Evolutionary conservation across 1,284 basidiomycete genomes (phyloP).

Genomic region (Ceratobasidium sp.): DNA sequence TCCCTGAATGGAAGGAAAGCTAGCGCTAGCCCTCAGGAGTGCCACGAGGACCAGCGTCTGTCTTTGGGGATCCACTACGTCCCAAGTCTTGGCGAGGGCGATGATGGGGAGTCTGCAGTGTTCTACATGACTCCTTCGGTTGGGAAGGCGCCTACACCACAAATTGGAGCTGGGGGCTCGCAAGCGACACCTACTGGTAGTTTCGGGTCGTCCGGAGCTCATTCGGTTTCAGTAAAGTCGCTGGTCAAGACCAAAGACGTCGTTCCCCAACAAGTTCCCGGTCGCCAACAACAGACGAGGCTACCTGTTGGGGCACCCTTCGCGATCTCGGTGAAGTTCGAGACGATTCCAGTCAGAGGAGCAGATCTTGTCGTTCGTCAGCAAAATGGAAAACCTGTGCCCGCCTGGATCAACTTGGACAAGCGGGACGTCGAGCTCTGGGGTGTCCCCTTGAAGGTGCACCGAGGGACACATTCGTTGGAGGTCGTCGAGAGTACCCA

Average conservation of each 20-base stretch:
- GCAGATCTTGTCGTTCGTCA: constrained; percentile 28
- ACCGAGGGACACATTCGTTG: constrained; percentile 50
- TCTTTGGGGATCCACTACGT: constrained; percentile 77
- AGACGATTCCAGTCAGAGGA: constrained; percentile 32
- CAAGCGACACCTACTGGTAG: constrained; percentile 48
- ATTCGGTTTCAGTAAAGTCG: constrained; percentile 49
- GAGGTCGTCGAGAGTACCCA: constrained; percentile 51
- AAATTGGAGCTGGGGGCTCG: constrained; percentile 34
- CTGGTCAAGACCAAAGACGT: constrained; percentile 12
- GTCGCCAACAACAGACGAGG: constrained; percentile 47
- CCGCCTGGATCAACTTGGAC: constrained; percentile 53
- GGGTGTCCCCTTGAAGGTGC: constrained; percentile 52
- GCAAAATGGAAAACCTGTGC: constrained; percentile 47
- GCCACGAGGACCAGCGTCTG: constrained; percentile 67
- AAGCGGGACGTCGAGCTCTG: constrained; percentile 52
- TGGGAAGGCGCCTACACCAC: constrained; percentile 14
- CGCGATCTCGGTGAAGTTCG: constrained; percentile 53
- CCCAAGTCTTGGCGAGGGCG: constrained; percentile 69
- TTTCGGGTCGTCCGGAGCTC: constrained; percentile 48
- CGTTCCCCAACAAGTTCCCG: background rate
- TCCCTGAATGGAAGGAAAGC: constrained; percentile 50
- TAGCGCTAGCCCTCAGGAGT: constrained; percentile 51
- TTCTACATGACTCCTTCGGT: constrained; percentile 44
- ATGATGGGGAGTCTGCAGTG: constrained; percentile 24
- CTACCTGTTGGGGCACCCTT: constrained; percentile 54